Evolutionary conservation across 1,284 basidiomycete species (phyloP), one percentile per base, ranked within the genome.

Genomic region (Agaricales sp.): DNA sequence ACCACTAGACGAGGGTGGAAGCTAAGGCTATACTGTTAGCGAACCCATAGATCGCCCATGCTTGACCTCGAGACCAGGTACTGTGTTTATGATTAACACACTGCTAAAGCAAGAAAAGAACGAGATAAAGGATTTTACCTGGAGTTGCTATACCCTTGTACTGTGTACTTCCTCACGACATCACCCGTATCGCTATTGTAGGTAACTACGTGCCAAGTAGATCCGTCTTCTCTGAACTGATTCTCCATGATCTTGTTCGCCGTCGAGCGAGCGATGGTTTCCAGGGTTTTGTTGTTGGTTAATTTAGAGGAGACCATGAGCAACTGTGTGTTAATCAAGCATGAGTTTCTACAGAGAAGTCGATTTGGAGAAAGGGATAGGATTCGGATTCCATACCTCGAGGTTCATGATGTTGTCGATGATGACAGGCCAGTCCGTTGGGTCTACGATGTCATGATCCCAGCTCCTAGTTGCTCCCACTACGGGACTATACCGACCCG

Each of bases 21-120:
- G 16, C 12, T 12, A 3, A 39, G 18, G 11, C 57, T 70, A 45
- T 47, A 73, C 71, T 71, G 48, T 69, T 68, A 0, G 70, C 66
- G 52, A 72, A 75, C 3, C 72, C 73, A 53, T 70, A 69, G n/a
- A 74, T 63, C 3, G 67, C 74, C 73, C 72, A 75, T 2, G 70
- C 64, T 54, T 75, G 70, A 1, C 73, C 73, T 4, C 74, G 65
- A 25, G 68, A 67, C 73, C 73, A 75, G 1, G 74, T 75, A 53
- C 72, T 73, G 30, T 11, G 30, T 35, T 35, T 35, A 11, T 11
- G 30, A 35, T 8, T 8, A 35, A 11, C 11, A 11, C 30, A 8
- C n/a, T 35, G 30, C 11, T 43, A 43, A 43, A 43, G 20, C 20
- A 43, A 16, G 8, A 37, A 37, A 37, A 37, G 30, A 37, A 12